These are phyloP conservation scores for Cryptosporidium viatorum DNA, from an alignment of 169 alveolate species.

Conservation along the genomic window DNA sequence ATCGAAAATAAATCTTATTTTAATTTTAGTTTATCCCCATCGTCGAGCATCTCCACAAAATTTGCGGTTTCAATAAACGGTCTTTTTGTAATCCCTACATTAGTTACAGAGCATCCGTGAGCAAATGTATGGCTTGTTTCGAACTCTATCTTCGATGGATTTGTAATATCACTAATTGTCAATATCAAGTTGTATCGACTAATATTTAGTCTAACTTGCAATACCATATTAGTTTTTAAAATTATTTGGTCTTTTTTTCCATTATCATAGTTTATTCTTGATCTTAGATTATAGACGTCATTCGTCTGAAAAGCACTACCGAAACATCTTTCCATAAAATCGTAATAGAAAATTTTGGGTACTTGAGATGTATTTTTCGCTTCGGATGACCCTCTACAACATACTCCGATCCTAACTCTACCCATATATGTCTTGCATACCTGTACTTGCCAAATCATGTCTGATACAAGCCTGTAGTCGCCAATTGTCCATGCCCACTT, in stretches of 20 bases:
- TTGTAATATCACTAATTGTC: constrained; percentile 52
- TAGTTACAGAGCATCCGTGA: constrained; percentile 52
- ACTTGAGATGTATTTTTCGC: constrained; percentile 70
- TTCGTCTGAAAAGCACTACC: constrained; percentile 74
- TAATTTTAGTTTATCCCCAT: constrained; percentile 71
- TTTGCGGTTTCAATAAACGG: constrained; percentile 73
- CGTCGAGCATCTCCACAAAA: constrained; percentile 73
- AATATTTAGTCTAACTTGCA: constrained; percentile 71
- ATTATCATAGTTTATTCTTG: constrained; percentile 47
- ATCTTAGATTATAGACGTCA: constrained; percentile 62
- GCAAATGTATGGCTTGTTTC: constrained; percentile 63
- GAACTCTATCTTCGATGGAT: constrained; percentile 22
- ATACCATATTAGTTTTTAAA: constrained; percentile 32
- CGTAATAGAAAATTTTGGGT: constrained; percentile 63
- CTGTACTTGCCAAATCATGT: constrained; percentile 73
- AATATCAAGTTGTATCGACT: constrained; percentile 56
- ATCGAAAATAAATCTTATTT: constrained; percentile 4
- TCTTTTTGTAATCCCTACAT: constrained; percentile 53
- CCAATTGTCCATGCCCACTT: constrained; percentile 76
- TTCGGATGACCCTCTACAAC: constrained; percentile 67
- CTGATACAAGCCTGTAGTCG: constrained; percentile 70
- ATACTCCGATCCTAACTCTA: constrained; percentile 66
- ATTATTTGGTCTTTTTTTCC: constrained; percentile 45
- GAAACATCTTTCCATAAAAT: constrained; percentile 66
- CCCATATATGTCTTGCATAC: constrained; percentile 74